A percentile compares a stretch with the other conserved stretches of the same genome.
These are phyloP conservation scores for Lactarius trivialis DNA, from an alignment of 768 basidiomycete species.

Conservation along the genomic window DNA sequence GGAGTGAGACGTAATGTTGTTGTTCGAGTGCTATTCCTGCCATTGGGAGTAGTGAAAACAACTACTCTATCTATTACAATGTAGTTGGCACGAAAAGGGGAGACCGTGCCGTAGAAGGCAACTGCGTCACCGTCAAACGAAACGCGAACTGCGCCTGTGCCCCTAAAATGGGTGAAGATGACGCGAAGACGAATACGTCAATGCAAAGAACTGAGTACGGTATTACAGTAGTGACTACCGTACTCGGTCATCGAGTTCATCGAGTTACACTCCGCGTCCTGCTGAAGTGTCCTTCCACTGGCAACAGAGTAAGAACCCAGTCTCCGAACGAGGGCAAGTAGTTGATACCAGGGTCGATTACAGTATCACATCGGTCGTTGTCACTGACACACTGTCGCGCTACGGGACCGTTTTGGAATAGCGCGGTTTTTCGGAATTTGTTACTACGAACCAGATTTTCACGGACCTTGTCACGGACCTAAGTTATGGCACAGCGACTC, in stretches of 20 bases:
- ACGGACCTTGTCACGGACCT: too few relatives aligned
- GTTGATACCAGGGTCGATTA: constrained; percentile 31
- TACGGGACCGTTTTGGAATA: too few relatives aligned
- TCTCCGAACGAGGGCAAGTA: constrained; percentile 35
- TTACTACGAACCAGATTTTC: too few relatives aligned
- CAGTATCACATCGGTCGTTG: constrained; percentile 43
- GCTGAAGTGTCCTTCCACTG: constrained; percentile 31
- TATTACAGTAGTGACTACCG: too few relatives aligned
- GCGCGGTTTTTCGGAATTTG: too few relatives aligned
- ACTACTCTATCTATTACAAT: constrained; percentile 29
- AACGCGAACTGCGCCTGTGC: constrained; percentile 40
- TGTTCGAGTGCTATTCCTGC: background rate
- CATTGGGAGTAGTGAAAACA: constrained; percentile 4
- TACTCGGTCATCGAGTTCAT: too few relatives aligned
- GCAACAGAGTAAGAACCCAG: constrained; percentile 34
- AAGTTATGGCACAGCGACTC: too few relatives aligned
- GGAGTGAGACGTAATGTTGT: background rate
- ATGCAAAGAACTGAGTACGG: background rate
- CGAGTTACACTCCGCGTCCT: constrained; percentile 33
- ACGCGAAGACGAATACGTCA: background rate
- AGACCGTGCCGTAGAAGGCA: constrained; percentile 47
- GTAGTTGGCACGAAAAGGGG: constrained; percentile 45
- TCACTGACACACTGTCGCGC: constrained; percentile 25
- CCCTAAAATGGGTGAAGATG: constrained; percentile 35
- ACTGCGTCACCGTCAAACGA: constrained; percentile 47